Conservation (phyloP, 2,329 filamentous ascomycete genomes). For the Helicocarpus griseus region DNA sequence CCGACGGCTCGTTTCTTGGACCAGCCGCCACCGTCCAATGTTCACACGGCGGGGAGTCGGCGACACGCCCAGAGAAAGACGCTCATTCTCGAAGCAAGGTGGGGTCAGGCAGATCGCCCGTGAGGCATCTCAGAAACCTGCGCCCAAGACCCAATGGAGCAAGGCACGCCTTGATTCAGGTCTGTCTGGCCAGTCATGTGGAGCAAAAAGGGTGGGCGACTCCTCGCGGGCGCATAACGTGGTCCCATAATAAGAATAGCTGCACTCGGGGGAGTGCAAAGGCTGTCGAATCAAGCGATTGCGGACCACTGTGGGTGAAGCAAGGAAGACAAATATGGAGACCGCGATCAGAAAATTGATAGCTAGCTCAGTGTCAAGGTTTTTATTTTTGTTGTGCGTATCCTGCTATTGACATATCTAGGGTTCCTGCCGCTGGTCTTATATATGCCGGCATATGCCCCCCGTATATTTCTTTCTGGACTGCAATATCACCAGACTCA, state of each 20-base stretch:
- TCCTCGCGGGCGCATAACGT: constrained; percentile 1
- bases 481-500: background rate
- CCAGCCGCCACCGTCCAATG: background rate
- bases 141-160: background rate
- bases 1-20: background rate
- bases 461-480: background rate
- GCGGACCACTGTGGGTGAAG: background rate
- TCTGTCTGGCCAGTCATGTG: background rate
- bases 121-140: background rate
- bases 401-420: background rate
- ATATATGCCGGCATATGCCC: background rate
- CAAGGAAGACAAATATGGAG: background rate
- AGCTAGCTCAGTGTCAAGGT: background rate
- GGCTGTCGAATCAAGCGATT: constrained; percentile 4
- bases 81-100: background rate
- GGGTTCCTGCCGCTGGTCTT: background rate
- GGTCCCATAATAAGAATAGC: background rate
- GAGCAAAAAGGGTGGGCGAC: background rate
- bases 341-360: background rate
- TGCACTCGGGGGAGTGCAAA: background rate
- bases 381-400: background rate
- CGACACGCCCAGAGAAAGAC: background rate
- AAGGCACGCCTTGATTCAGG: background rate
- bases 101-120: background rate
- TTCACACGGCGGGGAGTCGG: too few relatives aligned